Conservation (phyloP, 768 basidiomycete genomes). For the Panellus pusillus region DNA sequence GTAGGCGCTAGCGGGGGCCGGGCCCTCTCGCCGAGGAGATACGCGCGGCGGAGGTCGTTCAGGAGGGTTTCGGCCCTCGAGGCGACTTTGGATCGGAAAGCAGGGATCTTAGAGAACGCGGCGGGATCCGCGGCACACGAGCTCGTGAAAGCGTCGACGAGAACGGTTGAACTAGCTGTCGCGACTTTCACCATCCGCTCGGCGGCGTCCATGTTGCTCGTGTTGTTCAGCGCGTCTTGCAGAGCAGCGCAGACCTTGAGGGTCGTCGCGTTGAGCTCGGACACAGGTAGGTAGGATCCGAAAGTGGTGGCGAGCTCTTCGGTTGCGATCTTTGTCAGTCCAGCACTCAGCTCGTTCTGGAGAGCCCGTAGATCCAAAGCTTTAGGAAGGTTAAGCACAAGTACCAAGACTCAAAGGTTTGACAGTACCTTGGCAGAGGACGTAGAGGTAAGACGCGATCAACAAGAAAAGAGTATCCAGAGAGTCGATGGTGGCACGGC, state of each 20-base stretch:
- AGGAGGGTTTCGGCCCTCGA: constrained; percentile 46
- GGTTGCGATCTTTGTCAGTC: constrained; percentile 45
- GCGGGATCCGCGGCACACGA: constrained; percentile 30
- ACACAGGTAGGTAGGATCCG: constrained; percentile 35
- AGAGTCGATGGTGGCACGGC: constrained; percentile 21
- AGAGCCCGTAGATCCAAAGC: constrained; percentile 84
- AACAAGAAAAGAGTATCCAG: constrained; percentile 19
- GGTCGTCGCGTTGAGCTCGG: constrained; percentile 34
- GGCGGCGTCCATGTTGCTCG: constrained; percentile 69
- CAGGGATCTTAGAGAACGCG: constrained; percentile 41
- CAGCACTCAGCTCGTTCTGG: constrained; percentile 61
- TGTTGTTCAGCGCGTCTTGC: constrained; percentile 56
- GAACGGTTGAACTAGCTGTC: constrained; percentile 54
- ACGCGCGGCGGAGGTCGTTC: constrained; percentile 50
- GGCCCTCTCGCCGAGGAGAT: constrained; percentile 58
- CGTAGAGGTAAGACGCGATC: constrained; percentile 20
- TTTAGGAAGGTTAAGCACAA: constrained; percentile 18
- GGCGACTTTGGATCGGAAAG: constrained; percentile 57
- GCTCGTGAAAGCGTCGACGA: constrained; percentile 63
- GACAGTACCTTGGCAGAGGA: constrained; percentile 57
- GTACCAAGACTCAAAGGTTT: neutral
- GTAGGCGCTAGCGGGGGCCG: constrained; percentile 64
- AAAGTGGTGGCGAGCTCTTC: constrained; percentile 52
- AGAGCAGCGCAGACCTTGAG: constrained; percentile 44
- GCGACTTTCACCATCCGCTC: constrained; percentile 74